A percentile compares a stretch with the other conserved stretches of the same genome.
These are phyloP conservation scores for Myxozyma neotropica DNA, from an alignment of 805 yeast genomes.

Conservation along the genomic window DNA sequence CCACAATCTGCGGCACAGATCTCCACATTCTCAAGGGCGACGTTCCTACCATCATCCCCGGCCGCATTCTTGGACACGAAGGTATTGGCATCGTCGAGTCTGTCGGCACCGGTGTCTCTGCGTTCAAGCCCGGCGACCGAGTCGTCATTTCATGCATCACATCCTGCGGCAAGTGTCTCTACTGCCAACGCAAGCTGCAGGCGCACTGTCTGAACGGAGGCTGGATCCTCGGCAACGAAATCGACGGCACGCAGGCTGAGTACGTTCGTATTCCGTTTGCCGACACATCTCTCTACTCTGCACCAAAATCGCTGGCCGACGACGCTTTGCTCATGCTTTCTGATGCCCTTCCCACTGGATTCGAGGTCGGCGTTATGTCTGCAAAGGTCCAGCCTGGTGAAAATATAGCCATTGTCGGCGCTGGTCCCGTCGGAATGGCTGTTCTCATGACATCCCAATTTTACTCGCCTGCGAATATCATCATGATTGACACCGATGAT, in stretches of 20 bases:
- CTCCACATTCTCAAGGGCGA: constrained; percentile 56
- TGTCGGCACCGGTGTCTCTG: constrained; percentile 44
- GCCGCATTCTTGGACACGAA: constrained; percentile 55
- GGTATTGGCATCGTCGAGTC: constrained; percentile 44
- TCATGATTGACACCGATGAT: constrained; percentile 32
- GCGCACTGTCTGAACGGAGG: constrained; percentile 41
- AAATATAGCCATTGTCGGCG: constrained; percentile 28
- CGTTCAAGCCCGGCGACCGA: constrained; percentile 51
- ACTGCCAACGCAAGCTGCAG: constrained; percentile 46
- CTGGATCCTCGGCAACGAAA: constrained; percentile 31
- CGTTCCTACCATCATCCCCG: constrained; percentile 42
- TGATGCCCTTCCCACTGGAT: constrained; percentile 32
- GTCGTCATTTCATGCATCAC: constrained; percentile 55
- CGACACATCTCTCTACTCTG: constrained; percentile 51
- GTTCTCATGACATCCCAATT: constrained; percentile 29
- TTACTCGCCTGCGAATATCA: constrained; percentile 24
- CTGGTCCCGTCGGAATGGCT: constrained; percentile 32
- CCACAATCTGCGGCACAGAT: constrained; percentile 60
- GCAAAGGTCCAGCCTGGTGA: constrained; percentile 26
- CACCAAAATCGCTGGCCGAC: constrained; percentile 42
- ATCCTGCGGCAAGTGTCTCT: constrained; percentile 64
- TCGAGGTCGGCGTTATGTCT: constrained; percentile 26
- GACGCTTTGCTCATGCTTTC: constrained; percentile 28
- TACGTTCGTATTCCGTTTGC: constrained; percentile 62
- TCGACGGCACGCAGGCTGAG: constrained; percentile 66